Conservation (phyloP, 331 rosid species). For the Stylosanthes scabra region DNA sequence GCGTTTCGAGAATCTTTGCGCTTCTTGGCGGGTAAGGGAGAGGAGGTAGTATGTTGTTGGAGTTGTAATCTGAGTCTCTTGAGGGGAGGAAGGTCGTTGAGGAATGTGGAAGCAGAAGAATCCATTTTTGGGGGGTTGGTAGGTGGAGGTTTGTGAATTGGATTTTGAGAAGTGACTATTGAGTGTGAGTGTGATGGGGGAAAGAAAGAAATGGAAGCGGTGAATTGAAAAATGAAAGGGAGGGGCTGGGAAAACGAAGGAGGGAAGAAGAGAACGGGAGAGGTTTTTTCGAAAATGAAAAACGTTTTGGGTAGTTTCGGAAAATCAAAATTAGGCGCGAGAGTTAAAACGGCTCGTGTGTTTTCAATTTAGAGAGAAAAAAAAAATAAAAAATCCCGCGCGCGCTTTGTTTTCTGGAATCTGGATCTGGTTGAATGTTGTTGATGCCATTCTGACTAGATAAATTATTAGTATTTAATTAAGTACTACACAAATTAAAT, state of each 20-base stretch:
- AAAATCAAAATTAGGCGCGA: not conserved
- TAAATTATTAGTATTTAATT: too few relatives aligned
- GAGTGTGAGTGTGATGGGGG: not conserved
- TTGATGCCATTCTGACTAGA: too few relatives aligned
- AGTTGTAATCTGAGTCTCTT: constrained; percentile 64
- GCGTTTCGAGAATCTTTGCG: constrained; percentile 65
- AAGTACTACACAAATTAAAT: too few relatives aligned
- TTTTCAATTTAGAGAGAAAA: not conserved
- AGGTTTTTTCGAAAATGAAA: not conserved
- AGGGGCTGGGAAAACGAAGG: not conserved
- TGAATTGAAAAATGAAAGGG: not conserved
- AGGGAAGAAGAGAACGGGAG: not conserved
- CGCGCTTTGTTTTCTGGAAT: too few relatives aligned
- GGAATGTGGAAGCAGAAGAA: constrained; percentile 35
- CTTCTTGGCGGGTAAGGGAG: constrained; percentile 71
- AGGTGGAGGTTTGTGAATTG: not conserved
- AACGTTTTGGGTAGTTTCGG: not conserved
- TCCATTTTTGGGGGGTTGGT: constrained; percentile 69
- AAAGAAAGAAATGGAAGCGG: not conserved
- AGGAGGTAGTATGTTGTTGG: not conserved
- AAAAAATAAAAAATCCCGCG: too few relatives aligned
- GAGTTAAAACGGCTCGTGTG: not conserved
- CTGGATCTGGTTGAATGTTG: too few relatives aligned
- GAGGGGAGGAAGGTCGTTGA: constrained; percentile 71
- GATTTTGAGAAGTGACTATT: not conserved